Conservation (phyloP, 2,329 filamentous ascomycete genomes). For the Fusarium beomiforme region DNA sequence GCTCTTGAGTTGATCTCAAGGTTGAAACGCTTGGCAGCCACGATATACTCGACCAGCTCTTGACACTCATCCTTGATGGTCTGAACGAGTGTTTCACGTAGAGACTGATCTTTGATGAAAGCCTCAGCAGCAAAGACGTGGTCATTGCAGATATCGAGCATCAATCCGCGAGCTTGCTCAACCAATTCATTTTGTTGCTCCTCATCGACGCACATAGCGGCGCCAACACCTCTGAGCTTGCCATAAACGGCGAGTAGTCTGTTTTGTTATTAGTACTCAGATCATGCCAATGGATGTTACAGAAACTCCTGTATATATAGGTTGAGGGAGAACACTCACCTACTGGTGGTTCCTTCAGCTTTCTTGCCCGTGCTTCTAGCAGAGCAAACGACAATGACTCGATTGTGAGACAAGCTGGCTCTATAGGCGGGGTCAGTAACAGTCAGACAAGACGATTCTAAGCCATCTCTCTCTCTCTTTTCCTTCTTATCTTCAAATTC, state of each 20-base stretch:
- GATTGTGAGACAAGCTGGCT: slow-evolving; percentile 69
- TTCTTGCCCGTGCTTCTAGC: slow-evolving; percentile 95
- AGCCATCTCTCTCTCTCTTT: slow-evolving; percentile 1
- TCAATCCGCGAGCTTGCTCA: slow-evolving; percentile 75
- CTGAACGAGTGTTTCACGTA: slow-evolving; percentile 68
- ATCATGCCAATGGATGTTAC: not conserved
- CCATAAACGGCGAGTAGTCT: slow-evolving; percentile 69
- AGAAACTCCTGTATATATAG: not conserved
- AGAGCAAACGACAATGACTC: slow-evolving; percentile 93
- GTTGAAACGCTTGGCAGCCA: slow-evolving; percentile 72
- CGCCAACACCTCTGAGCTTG: slow-evolving; percentile 64
- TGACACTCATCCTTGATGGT: slow-evolving; percentile 83
- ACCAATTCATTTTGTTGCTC: slow-evolving; percentile 62
- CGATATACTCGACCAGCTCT: slow-evolving; percentile 78
- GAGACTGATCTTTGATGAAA: slow-evolving; percentile 65
- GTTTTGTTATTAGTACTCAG: not conserved
- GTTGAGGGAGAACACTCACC: slow-evolving; percentile 64
- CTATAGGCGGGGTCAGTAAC: slow-evolving; percentile 42
- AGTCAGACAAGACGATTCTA: slow-evolving; percentile 23
- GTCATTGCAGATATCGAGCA: slow-evolving; percentile 83
- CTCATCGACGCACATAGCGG: slow-evolving; percentile 62
- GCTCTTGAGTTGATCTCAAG: slow-evolving; percentile 81
- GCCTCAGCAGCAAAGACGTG: slow-evolving; percentile 78
- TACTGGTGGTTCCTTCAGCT: slow-evolving; percentile 92
- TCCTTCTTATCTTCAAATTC: not conserved